Conservation (phyloP, 2,329 filamentous ascomycete species). For the Epichloe coenophiala region DNA sequence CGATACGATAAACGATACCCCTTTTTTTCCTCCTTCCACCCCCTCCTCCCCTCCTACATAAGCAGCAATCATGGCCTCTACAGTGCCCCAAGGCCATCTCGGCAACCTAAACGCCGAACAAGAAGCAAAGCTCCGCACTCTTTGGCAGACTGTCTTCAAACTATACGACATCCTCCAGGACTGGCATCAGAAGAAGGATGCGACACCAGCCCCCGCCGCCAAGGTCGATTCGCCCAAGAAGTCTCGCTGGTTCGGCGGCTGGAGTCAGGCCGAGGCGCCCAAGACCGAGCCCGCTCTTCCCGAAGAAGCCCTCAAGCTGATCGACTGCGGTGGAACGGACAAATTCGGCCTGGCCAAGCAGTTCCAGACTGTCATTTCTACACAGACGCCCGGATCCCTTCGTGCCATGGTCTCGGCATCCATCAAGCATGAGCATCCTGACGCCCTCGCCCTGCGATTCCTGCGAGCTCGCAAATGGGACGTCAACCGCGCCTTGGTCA, state of each 20-base stretch:
- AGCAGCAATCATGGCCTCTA: neutral
- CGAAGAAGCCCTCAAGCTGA: conserved; percentile 4
- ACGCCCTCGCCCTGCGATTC: conserved; percentile 25
- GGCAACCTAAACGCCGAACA: conserved; percentile 13
- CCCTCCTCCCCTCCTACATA: no score
- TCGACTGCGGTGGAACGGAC: conserved; percentile 3
- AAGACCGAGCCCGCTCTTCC: neutral
- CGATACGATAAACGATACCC: neutral
- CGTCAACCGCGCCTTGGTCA: conserved; percentile 23
- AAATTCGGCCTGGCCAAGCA: conserved; percentile 5
- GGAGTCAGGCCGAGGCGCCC: neutral
- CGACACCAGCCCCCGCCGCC: neutral
- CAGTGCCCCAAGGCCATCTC: conserved; percentile 5
- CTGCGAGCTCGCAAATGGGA: conserved; percentile 27
- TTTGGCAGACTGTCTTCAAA: conserved; percentile 12
- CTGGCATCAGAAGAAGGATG: neutral
- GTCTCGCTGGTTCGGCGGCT: conserved; percentile 5
- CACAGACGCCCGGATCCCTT: conserved; percentile 1
- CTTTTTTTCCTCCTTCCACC: neutral
- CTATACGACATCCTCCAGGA: conserved; percentile 8
- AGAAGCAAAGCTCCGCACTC: conserved; percentile 12
- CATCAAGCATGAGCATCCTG: conserved; percentile 20
- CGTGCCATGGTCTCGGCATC: conserved; percentile 9
- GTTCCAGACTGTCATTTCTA: conserved; percentile 3
- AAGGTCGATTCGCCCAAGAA: conserved; percentile 3